Evolutionary conservation across 495 filamentous ascomycete genomes (phyloP).

Genomic region (Penicillium salamii): DNA sequence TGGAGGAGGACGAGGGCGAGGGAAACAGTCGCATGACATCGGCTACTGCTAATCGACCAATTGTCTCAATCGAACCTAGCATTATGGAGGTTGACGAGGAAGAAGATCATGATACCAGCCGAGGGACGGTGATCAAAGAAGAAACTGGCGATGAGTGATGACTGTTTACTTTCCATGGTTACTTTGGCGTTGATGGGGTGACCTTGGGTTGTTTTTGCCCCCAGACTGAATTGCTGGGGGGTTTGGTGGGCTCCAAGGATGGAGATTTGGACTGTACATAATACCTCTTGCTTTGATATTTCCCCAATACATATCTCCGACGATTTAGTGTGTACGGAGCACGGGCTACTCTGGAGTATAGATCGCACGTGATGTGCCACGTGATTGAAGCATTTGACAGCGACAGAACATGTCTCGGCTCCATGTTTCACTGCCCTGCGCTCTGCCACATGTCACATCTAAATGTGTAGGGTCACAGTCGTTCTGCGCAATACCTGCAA

Average conservation of each 20-base stretch:
- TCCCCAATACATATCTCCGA: not conserved
- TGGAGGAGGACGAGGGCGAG: conserved; percentile 48
- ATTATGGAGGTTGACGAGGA: conserved; percentile 52
- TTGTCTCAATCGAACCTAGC: conserved; percentile 30
- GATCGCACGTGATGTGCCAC: conserved; percentile 4
- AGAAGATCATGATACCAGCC: conserved; percentile 52
- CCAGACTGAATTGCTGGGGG: no score
- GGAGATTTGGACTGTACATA: conserved; percentile 7
- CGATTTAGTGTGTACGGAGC: no score
- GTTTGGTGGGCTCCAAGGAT: not conserved
- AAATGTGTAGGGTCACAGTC: no score
- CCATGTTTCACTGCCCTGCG: not conserved
- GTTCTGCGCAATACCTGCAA: no score
- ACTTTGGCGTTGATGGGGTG: conserved; percentile 22
- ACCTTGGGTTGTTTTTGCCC: no score
- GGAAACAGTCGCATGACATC: conserved; percentile 22
- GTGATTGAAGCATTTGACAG: conserved; percentile 5
- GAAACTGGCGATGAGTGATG: conserved; percentile 42
- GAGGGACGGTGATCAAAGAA: conserved; percentile 45
- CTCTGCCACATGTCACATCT: not conserved
- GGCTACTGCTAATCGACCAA: conserved; percentile 12
- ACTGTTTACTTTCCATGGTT: conserved; percentile 22
- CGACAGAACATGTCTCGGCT: not conserved
- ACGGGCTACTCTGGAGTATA: no score
- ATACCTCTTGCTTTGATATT: not conserved